phyloP scores from a whole-genome alignment of 352 stramenopile species.

The Phytophthora pistaciae region DNA sequence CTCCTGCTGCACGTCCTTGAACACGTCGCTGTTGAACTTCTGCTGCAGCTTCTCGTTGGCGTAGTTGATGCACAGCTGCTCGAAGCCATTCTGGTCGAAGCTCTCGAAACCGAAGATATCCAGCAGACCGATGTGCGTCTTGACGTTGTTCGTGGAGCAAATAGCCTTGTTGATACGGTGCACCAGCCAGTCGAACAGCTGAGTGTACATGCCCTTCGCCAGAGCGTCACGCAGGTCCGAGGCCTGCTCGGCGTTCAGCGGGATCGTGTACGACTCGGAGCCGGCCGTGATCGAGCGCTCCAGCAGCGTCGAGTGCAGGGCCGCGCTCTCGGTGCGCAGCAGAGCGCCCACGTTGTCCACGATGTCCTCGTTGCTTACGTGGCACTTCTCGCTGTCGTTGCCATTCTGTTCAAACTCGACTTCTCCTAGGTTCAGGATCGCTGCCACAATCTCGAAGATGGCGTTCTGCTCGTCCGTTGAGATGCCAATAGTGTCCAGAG shows the following conservation, averaged over 20 bases:
- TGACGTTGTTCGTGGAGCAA: conserved; percentile 76
- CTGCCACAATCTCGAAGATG: conserved; percentile 95
- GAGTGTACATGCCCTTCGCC: conserved; percentile 97
- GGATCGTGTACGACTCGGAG: conserved; percentile 94
- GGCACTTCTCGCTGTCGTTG: conserved; percentile 58
- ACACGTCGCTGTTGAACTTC: conserved; percentile 94
- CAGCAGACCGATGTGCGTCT: conserved; percentile 91
- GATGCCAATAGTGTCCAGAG: conserved; percentile 92
- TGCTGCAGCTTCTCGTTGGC: conserved; percentile 93
- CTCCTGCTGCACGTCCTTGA: conserved; percentile 96
- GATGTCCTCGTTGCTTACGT: conserved; percentile 67
- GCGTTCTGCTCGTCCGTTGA: conserved; percentile 89
- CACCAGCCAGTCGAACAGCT: conserved; percentile 97
- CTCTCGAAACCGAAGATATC: conserved; percentile 98
- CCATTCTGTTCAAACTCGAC: conserved; percentile 88
- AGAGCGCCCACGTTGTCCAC: conserved; percentile 67
- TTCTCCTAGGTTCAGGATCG: conserved; percentile 97
- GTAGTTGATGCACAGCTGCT: conserved; percentile 95
- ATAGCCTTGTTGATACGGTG: conserved; percentile 85
- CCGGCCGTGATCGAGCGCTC: conserved; percentile 93
- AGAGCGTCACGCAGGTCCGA: conserved; percentile 94
- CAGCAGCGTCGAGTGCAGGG: conserved; percentile 90
- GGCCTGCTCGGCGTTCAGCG: conserved; percentile 89
- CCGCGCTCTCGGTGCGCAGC: conserved; percentile 66
- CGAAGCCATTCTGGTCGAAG: conserved; percentile 90